phyloP scores from a whole-genome alignment of 2,329 filamentous ascomycete species.

The Aurifilum marmelostoma region DNA sequence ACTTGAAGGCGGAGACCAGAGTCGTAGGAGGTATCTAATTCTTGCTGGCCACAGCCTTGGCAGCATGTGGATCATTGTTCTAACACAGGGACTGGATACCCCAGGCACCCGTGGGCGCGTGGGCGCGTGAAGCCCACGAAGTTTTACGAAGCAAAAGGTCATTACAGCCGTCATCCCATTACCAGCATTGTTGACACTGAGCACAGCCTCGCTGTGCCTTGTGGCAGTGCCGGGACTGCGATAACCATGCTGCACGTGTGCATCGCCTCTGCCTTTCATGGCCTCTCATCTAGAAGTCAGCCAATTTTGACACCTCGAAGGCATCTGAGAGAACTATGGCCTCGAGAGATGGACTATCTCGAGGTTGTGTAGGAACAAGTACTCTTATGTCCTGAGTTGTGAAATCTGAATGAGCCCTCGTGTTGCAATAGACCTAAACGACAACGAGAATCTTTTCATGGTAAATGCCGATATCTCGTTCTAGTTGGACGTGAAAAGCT shows the following conservation, averaged over 20 bases:
- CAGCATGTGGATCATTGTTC: neutral
- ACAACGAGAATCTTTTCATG: too few species aligned
- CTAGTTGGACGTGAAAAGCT: neutral
- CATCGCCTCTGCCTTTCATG: neutral
- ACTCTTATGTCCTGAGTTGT: too few species aligned
- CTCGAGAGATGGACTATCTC: neutral
- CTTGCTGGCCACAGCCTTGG: neutral
- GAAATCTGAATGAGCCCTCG: too few species aligned
- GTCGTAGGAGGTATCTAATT: neutral
- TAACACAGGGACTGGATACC: neutral
- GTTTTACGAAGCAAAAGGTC: neutral
- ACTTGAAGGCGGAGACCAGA: neutral
- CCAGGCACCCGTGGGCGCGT: neutral
- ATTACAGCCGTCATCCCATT: neutral
- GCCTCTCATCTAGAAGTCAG: neutral
- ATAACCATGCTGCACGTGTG: neutral
- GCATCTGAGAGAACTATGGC: neutral
- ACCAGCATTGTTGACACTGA: neutral
- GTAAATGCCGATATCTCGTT: too few species aligned
- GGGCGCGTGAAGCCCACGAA: neutral
- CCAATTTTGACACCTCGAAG: too few species aligned
- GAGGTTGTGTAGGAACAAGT: too few species aligned
- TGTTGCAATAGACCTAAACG: too few species aligned
- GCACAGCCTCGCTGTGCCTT: neutral
- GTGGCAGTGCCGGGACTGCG: neutral